Base-by-base conservation (phyloP, 768 basidiomycete genomes). In the Ramaria rubella region DNA sequence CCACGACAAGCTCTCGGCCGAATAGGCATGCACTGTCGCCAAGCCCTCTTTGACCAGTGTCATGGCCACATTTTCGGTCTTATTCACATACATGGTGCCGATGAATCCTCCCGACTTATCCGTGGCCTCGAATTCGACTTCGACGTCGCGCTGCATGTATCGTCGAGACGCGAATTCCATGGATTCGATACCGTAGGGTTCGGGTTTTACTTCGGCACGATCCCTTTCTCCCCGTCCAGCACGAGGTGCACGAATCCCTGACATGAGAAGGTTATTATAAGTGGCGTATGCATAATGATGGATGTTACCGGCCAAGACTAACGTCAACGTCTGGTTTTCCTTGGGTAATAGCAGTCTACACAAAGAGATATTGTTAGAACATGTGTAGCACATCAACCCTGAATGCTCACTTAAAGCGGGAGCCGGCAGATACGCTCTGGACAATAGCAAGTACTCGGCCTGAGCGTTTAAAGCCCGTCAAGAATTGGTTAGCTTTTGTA, bases 61-160 rank as follows among this genome's bases (percentile, higher is more conserved):
- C 36, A 94, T 75, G 1, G 94, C 96, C 38, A 79, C 87, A 69
- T 96, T 98, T 61, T 90, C 87, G 1, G 78, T 83, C 67, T 92
- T 95, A 70, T 88, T 87, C 62, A 88, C 55, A 69, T 86, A 94
- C 54, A 98, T 76, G 1, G 86, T 72, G 14, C 94, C 94, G 61
- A 97, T 94, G 70, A 95, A 97, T 3, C 96, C 96, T 36, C 95
- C 95, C 4, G 87, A 86, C 71, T 96, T 97, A 75, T 99, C 95
- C 15, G 86, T 81, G 15, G 80, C 79, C 58, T 95, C 91, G 45
- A 97, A 85, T 63, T 91, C 88, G 58, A 98, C 85, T 69, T 99
- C 95, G 5, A 92, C 85, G 65, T 99, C 95, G 27, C 95, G 83
- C 69, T 99, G 95, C 86, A 97, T 86, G 67, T 86, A 94, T 59